phyloP scores from a whole-genome alignment of 2,329 filamentous ascomycete species.

The Diplodia seriata region DNA sequence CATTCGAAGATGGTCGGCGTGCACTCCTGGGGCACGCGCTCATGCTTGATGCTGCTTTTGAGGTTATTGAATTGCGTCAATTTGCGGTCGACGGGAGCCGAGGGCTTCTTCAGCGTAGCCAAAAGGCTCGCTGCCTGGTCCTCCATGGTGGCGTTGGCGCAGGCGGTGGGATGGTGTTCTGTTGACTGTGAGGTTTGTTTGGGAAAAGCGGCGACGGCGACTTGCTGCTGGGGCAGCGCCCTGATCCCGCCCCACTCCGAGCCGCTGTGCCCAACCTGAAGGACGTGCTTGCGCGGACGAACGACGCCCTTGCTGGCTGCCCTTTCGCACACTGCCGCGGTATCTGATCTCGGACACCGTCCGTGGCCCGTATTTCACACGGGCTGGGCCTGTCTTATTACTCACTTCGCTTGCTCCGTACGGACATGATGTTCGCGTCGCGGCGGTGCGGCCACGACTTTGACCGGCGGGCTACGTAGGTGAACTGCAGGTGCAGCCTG shows the following conservation, averaged over 20 bases:
- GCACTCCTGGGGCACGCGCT: constrained; percentile 79
- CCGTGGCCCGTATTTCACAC: neutral
- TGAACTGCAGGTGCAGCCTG: constrained; percentile 12
- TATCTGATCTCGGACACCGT: neutral
- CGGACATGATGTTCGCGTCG: neutral
- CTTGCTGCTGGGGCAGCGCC: constrained; percentile 11
- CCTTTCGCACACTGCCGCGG: neutral
- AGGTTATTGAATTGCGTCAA: constrained; percentile 73
- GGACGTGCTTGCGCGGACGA: neutral
- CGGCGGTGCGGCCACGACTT: constrained; percentile 8
- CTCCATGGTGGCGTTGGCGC: constrained; percentile 56
- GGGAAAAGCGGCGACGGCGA: constrained; percentile 27
- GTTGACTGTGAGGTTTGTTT: constrained; percentile 29
- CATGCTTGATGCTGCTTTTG: constrained; percentile 91
- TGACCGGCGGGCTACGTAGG: neutral
- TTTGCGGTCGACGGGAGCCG: constrained; percentile 73
- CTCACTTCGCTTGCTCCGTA: constrained; percentile 6
- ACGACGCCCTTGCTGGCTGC: neutral
- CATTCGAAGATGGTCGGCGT: constrained; percentile 82
- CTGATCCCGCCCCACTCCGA: constrained; percentile 6
- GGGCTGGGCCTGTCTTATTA: neutral
- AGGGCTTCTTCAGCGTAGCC: constrained; percentile 64
- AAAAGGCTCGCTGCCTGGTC: constrained; percentile 62
- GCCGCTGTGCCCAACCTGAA: constrained; percentile 2
- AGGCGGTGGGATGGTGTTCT: constrained; percentile 24